Evolutionary conservation across 1,284 basidiomycete species (phyloP), one percentile per base, ranked within the genome.

Genomic region (Pascua sp.): DNA sequence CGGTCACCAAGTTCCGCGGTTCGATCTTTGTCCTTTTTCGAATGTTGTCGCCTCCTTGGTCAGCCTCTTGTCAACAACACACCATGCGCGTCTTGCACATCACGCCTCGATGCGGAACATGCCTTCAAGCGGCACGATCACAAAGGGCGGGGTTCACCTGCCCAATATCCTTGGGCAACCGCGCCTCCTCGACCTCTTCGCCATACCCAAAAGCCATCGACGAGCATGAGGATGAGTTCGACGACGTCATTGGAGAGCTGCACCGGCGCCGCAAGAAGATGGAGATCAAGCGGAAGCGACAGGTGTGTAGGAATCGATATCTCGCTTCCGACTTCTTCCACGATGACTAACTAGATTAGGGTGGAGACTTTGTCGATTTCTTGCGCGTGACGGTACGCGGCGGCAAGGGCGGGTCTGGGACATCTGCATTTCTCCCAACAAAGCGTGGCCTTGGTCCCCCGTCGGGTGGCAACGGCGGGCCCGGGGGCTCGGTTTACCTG

Each of bases 381-480:
- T 78, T 89, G 52, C 80, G 90, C 43, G 81, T 93, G 13, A 86
- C 85, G 37, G 81, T 92, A 32, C 82, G 87, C 53, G 90, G 83
- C 69, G 90, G 89, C 47, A 86, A 83, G 69, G 92, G 91, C 18
- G 89, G 91, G 0, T 80, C 90, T 53, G 90, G 91, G 16, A 89
- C 89, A 60, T 86, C 87, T 13, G 88, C 89, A 4, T 91, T 92
- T 65, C 57, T 87, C 89, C 77, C 89, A 87, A 69, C 89, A 82
- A 76, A 84, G 84, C 59, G 54, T 13, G 83, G 86, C 0, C 84
- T 85, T 60, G 91, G 91, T 0, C 90, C 90, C 0, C 90, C 92
- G 0, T 90, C 89, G 11, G 93, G 93, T 1, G 93, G 92, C 1
- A 88, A 89, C 62, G 93, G 94, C 16, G 93, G 91, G 0, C 82